phyloP scores from a whole-genome alignment of 108 stramenopile species.

The Skeletonema grethae region DNA sequence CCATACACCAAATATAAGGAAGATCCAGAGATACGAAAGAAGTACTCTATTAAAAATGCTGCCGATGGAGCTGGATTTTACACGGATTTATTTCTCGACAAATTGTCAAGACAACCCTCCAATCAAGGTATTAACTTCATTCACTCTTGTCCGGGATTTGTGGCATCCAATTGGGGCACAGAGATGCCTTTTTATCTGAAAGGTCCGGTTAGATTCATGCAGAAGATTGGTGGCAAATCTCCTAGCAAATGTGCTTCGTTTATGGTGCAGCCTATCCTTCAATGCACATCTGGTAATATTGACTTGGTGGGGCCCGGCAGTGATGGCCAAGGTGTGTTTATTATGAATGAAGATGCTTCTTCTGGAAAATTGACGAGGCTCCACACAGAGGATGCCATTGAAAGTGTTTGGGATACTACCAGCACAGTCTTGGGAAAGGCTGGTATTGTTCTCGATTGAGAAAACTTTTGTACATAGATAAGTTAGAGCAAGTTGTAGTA shows the following conservation, averaged over 20 bases:
- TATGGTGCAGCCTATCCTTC: conserved; percentile 41
- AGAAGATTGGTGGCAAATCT: conserved; percentile 40
- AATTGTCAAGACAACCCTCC: conserved; percentile 27
- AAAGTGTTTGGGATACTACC: conserved; percentile 32
- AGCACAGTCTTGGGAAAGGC: conserved; percentile 32
- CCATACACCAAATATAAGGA: conserved; percentile 43
- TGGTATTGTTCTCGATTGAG: conserved; percentile 20
- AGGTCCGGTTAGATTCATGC: conserved; percentile 39
- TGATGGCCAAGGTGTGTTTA: conserved; percentile 17
- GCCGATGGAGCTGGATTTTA: conserved; percentile 70
- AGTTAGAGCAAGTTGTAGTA: too few relatives aligned
- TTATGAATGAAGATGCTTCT: conserved; percentile 40
- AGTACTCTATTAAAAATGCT: conserved; percentile 62
- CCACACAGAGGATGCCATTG: conserved; percentile 35
- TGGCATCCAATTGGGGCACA: conserved; percentile 60
- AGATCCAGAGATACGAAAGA: conserved; percentile 46
- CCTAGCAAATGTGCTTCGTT: conserved; percentile 48
- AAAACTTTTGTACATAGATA: too few relatives aligned
- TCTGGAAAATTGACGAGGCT: conserved; percentile 37
- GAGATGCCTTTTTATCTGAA: conserved; percentile 51
- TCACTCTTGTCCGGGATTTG: conserved; percentile 63
- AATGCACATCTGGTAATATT: conserved; percentile 10
- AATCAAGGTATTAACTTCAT: conserved; percentile 37
- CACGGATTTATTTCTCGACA: conserved; percentile 63
- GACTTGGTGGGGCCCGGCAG: background rate